Conservation (phyloP, 2,329 filamentous ascomycete genomes). For the Pyrenochaeta sp. region DNA sequence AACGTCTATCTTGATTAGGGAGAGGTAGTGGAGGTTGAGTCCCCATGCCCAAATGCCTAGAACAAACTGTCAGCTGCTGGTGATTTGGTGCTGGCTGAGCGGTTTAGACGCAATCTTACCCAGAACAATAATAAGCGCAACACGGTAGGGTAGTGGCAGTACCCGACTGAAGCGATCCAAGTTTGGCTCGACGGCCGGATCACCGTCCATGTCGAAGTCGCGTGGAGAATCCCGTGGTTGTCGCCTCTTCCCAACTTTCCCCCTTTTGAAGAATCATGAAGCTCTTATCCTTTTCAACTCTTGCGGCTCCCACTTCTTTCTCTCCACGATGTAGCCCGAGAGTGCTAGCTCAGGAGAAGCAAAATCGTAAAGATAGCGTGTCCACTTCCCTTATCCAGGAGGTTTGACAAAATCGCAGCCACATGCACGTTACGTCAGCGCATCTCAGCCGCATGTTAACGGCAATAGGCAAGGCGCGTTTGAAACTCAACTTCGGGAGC, state of each 20-base stretch:
- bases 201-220: slow-evolving; percentile 70
- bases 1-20: slow-evolving; percentile 83
- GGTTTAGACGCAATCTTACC: slow-evolving; percentile 62
- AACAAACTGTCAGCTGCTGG: slow-evolving; percentile 1
- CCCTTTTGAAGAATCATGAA: slow-evolving; percentile 30
- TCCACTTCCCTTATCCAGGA: slow-evolving; percentile 38
- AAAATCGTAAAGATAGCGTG: slow-evolving; percentile 32
- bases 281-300: slow-evolving; percentile 15
- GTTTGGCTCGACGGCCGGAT: slow-evolving; percentile 70
- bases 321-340: not conserved
- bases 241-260: slow-evolving; percentile 31
- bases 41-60: slow-evolving; percentile 95
- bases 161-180: slow-evolving; percentile 88
- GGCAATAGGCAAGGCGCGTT: not conserved
- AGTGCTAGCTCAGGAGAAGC: slow-evolving; percentile 25
- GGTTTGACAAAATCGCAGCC: slow-evolving; percentile 22
- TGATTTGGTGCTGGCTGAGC: not conserved
- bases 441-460: slow-evolving; percentile 29
- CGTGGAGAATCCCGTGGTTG: slow-evolving; percentile 24
- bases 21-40: slow-evolving; percentile 87
- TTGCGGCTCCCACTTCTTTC: not conserved
- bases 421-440: slow-evolving; percentile 27
- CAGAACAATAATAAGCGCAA: slow-evolving; percentile 84
- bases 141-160: slow-evolving; percentile 88
- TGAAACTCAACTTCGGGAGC: slow-evolving; percentile 13